Percentiles rank a stretch among this genome's conserved stretches.
phyloP scores from a whole-genome alignment of 2,329 filamentous ascomycete genomes.

The Metarhizium robertsii region DNA sequence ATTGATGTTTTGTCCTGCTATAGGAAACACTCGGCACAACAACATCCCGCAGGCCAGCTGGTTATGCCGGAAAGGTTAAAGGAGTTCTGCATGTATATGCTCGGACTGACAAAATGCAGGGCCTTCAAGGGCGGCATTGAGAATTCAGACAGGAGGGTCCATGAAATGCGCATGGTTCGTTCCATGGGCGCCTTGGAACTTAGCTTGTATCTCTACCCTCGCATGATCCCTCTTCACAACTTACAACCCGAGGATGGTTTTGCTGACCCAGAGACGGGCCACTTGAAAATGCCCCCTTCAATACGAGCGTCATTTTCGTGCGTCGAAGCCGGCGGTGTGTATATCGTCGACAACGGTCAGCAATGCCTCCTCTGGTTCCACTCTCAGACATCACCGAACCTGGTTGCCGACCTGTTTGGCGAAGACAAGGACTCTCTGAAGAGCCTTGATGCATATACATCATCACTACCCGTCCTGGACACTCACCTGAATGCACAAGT shows the following conservation, averaged over 20 bases:
- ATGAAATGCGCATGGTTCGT: conserved; percentile 85
- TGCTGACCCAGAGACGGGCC: conserved; percentile 74
- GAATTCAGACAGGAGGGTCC: conserved; percentile 78
- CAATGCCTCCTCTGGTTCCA: conserved; percentile 89
- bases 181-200: conserved; percentile 80
- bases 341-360: conserved; percentile 93
- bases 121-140: conserved; percentile 92
- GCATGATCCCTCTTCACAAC: conserved; percentile 87
- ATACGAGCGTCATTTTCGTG: conserved; percentile 78
- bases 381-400: conserved; percentile 80
- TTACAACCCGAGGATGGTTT: conserved; percentile 83
- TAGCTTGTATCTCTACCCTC: conserved; percentile 87
- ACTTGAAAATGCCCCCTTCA: conserved; percentile 72
- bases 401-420: conserved; percentile 85
- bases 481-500: conserved; percentile 93
- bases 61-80: conserved; percentile 94
- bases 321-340: conserved; percentile 87
- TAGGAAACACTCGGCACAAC: conserved; percentile 79
- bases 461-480: conserved; percentile 71
- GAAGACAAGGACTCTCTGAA: conserved; percentile 60
- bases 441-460: conserved; percentile 71
- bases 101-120: conserved; percentile 79
- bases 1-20: conserved; percentile 89
- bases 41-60: conserved; percentile 83
- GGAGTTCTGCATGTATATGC: conserved; percentile 93